Evolutionary conservation across 352 stramenopile genomes (phyloP).

Genomic region (Phytophthora multivora): DNA sequence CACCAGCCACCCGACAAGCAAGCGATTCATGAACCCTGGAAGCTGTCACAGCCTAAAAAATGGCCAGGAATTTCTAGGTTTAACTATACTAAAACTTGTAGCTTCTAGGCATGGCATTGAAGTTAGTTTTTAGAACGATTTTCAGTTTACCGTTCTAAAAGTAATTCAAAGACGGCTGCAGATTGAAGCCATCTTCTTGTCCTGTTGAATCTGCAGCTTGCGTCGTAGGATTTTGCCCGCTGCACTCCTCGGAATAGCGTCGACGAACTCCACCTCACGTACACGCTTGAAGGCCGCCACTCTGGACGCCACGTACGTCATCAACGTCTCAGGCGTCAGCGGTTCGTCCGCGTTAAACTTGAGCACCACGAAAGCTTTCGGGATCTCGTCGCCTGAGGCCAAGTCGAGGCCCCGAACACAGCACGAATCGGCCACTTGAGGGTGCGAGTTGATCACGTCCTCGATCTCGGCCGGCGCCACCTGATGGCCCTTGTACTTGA

Average conservation of each 20-base stretch:
- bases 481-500: conserved; percentile 94
- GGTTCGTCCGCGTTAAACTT: conserved; percentile 37
- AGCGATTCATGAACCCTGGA: no score
- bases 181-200: conserved; percentile 35
- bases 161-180: no score
- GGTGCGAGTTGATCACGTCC: conserved; percentile 84
- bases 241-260: conserved; percentile 86
- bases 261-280: conserved; percentile 83
- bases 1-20: conserved; percentile 13
- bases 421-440: conserved; percentile 76
- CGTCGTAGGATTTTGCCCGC: conserved; percentile 91
- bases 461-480: conserved; percentile 92
- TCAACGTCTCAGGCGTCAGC: conserved; percentile 24
- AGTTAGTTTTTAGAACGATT: no score
- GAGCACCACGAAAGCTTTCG: conserved; percentile 89
- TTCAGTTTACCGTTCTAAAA: no score
- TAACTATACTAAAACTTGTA: no score
- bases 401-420: conserved; percentile 65
- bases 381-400: conserved; percentile 81
- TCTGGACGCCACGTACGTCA: conserved; percentile 78
- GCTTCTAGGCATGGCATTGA: no score
- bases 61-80: no score
- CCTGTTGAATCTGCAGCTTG: conserved; percentile 63
- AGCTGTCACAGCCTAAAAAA: no score
- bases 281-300: conserved; percentile 89